Percentiles rank a stretch among this genome's conserved stretches.
Conservation (phyloP, 495 filamentous ascomycete genomes). For the Acidiella bohemica region DNA sequence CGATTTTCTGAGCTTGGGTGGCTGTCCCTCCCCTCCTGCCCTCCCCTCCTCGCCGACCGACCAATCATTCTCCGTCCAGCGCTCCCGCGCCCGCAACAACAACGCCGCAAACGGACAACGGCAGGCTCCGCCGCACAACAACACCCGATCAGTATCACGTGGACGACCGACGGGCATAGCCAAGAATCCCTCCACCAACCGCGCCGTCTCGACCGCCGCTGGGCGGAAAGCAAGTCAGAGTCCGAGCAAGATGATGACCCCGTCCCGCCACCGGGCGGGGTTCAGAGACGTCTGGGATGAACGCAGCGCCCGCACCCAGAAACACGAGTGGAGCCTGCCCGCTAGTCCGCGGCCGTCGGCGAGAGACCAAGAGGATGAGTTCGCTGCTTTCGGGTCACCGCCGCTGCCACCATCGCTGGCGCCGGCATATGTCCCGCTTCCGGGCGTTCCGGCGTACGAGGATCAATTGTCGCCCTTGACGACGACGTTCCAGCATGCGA, state of each 20-base stretch:
- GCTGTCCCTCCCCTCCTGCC: conserved; percentile 16
- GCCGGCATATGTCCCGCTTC: conserved; percentile 8
- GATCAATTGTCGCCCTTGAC: conserved; percentile 22
- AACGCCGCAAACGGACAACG: conserved; percentile 13
- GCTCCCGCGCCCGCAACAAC: conserved; percentile 4
- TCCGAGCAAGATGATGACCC: conserved; percentile 27
- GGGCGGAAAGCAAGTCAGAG: conserved; percentile 20
- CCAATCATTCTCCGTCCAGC: conserved; percentile 16
- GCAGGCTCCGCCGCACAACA: no score
- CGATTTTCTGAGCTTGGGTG: conserved; percentile 18
- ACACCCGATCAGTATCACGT: conserved; percentile 15
- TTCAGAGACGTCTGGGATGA: conserved; percentile 24
- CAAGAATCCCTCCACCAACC: conserved; percentile 3
- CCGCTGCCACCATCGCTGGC: no score
- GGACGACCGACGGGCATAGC: conserved; percentile 14
- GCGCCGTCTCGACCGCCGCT: conserved; percentile 6
- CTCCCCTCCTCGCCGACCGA: conserved; percentile 11
- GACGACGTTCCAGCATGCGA: conserved; percentile 15
- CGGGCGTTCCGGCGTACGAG: conserved; percentile 16
- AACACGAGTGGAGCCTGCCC: conserved; percentile 23
- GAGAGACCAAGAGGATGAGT: conserved; percentile 15
- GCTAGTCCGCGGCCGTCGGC: conserved; percentile 22
- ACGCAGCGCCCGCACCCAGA: conserved; percentile 19
- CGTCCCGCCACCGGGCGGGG: conserved; percentile 22
- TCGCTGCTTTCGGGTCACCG: conserved; percentile 16